Conservation (phyloP, 345 rosid genomes). For the Euphorbia tirucalli region DNA sequence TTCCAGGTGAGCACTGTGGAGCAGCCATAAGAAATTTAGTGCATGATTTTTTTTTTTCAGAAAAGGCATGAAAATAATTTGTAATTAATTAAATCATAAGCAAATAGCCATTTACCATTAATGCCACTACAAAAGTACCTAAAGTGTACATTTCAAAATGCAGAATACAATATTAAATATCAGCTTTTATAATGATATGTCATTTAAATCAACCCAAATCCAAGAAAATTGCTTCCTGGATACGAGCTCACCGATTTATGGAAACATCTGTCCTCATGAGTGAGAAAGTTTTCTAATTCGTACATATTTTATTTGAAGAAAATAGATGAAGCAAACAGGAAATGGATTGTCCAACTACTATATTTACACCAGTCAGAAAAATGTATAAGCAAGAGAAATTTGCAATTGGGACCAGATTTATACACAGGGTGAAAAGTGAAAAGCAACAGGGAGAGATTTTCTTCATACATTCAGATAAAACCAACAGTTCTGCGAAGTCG, state of each 20-base stretch:
- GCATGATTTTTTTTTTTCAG: not conserved
- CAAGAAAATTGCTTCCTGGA: not conserved
- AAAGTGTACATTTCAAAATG: no score
- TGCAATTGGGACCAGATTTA: not conserved
- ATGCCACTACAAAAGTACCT: not conserved
- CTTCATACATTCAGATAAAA: not conserved
- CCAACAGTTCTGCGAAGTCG: not conserved
- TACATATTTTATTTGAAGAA: not conserved
- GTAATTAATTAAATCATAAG: not conserved
- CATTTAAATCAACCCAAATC: not conserved
- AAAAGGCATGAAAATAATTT: not conserved
- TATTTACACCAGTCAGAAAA: not conserved
- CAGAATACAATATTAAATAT: not conserved
- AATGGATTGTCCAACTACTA: not conserved
- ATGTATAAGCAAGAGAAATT: not conserved
- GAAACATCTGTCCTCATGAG: no score
- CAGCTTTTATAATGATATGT: not conserved
- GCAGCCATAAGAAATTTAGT: conserved; percentile 11
- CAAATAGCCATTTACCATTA: not conserved
- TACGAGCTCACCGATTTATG: not conserved
- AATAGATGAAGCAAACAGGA: not conserved
- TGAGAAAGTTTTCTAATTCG: not conserved
- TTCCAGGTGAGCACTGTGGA: conserved; percentile 82
- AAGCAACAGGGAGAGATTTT: not conserved
- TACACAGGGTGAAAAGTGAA: not conserved